Evolutionary conservation across 306 rosid species (phyloP), one percentile per base, ranked within the genome.

Genomic region (Fragaria vesca): DNA sequence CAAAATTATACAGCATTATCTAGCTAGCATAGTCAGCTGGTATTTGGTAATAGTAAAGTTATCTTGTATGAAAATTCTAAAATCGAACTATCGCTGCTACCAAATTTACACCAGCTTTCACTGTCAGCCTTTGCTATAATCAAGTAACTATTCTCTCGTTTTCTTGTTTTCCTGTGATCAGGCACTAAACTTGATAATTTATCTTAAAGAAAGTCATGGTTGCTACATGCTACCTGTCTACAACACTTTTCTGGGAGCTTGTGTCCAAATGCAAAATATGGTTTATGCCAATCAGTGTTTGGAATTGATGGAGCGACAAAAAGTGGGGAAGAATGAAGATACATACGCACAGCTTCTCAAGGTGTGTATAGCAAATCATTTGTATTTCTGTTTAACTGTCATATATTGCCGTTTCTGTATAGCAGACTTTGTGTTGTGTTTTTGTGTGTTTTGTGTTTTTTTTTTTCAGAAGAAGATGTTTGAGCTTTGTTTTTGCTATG

Each of bases 311-410:
- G 98, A 89, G 75, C 81, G 71, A 50, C 80, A 65, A 76, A 84
- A 87, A 88, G 87, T 87, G 52, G 97, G 96, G 80, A 90, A 83
- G 88, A 87, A 87, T 87, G 93, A 94, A 85, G 80, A 76, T 45
- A 94, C 98, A 5, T 94, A 91, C 81, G 52, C 72, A 16, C 84
- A 84, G 83, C 91, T 94, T 80, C 93, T 94, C 72, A 79, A 94
- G 96, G 98, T 94, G 48, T 72, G 87, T 62, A 45, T 55, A 83
- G 34, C 73, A 51, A 74, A 77, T 51, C 15, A n/a, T 52, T 69
- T 51, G n/a, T 4, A 47, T 71, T 77, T 73, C 30, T 58, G 26
- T 66, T 55, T 3, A 71, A 47, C 48, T 71, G 52, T 69, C 46
- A 45, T 71, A 5, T 20, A 17, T 28, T 15, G 45, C 60, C 71